phyloP scores from a whole-genome alignment of 2,329 filamentous ascomycete species.

The Emericellopsis atlantica region DNA sequence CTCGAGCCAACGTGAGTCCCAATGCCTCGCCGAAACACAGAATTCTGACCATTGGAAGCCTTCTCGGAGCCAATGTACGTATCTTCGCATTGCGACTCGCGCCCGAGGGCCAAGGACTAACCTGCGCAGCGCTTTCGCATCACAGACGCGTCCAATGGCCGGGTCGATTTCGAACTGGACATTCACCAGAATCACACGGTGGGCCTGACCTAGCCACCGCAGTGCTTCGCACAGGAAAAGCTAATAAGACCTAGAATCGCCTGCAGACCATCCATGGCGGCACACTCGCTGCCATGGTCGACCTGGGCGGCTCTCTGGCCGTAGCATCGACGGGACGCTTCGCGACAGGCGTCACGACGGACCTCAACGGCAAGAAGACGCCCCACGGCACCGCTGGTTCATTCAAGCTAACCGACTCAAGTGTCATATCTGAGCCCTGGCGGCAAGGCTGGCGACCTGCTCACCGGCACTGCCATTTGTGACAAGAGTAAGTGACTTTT shows the following conservation, averaged over 20 bases:
- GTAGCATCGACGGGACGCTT: slow-evolving; percentile 52
- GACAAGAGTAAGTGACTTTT: slow-evolving; percentile 39
- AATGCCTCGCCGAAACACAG: not conserved
- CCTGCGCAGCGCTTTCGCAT: slow-evolving; percentile 45
- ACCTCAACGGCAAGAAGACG: slow-evolving; percentile 39
- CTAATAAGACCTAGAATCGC: slow-evolving; percentile 44
- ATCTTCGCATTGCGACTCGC: not conserved
- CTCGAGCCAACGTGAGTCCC: slow-evolving; percentile 66
- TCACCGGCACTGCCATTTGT: slow-evolving; percentile 43
- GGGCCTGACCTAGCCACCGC: slow-evolving; percentile 8
- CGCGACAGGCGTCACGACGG: slow-evolving; percentile 51
- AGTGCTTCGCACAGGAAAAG: not conserved
- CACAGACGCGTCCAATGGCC: slow-evolving; percentile 49
- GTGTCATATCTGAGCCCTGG: slow-evolving; percentile 52
- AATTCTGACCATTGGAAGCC: slow-evolving; percentile 1
- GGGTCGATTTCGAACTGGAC: slow-evolving; percentile 64
- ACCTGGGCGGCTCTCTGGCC: slow-evolving; percentile 51
- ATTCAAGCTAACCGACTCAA: slow-evolving; percentile 11
- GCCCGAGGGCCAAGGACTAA: not conserved
- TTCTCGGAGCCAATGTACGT: slow-evolving; percentile 6
- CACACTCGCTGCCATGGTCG: slow-evolving; percentile 65
- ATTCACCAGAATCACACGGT: slow-evolving; percentile 67
- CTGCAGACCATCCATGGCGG: slow-evolving; percentile 67
- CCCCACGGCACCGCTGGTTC: not conserved
- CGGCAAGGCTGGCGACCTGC: slow-evolving; percentile 41